Conservation (phyloP, 2,329 filamentous ascomycete species). For the Chaetothyriales sp. region DNA sequence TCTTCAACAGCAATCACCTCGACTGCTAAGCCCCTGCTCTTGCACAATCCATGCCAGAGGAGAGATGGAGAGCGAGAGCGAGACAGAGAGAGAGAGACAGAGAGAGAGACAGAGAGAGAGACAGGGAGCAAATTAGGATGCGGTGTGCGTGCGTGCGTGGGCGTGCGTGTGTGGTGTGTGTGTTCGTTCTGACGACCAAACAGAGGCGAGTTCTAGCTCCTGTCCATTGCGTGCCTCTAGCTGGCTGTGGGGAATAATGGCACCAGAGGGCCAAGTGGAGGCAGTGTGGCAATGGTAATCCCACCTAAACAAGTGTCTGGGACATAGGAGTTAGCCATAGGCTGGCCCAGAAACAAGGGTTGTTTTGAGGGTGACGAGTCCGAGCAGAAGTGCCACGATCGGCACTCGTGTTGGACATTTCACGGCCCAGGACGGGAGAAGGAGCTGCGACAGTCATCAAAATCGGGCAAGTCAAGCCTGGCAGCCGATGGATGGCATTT, state of each 20-base stretch:
- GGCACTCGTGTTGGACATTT: background rate
- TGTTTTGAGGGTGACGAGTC: background rate
- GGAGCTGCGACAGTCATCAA: background rate
- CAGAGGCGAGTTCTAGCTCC: background rate
- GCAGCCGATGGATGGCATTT: background rate
- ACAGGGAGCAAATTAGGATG: too few species aligned
- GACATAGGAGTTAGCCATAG: background rate
- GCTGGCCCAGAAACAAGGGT: background rate
- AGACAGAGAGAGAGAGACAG: too few species aligned
- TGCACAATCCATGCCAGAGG: background rate
- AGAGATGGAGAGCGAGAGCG: too few species aligned
- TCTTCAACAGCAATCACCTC: background rate
- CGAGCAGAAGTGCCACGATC: conserved; percentile 2
- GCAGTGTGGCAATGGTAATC: background rate
- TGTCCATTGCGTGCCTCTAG: background rate
- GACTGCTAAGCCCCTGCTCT: background rate
- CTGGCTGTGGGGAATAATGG: background rate
- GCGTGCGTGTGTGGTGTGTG: background rate
- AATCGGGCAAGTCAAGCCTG: background rate
- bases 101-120: too few species aligned
- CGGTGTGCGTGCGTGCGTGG: too few species aligned
- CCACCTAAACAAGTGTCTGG: background rate
- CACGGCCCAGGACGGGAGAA: background rate
- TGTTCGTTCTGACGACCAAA: background rate
- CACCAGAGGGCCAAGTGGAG: background rate